These are phyloP conservation scores for Cercospora sojina DNA, from an alignment of 2,329 filamentous ascomycete genomes.

Conservation along the genomic window DNA sequence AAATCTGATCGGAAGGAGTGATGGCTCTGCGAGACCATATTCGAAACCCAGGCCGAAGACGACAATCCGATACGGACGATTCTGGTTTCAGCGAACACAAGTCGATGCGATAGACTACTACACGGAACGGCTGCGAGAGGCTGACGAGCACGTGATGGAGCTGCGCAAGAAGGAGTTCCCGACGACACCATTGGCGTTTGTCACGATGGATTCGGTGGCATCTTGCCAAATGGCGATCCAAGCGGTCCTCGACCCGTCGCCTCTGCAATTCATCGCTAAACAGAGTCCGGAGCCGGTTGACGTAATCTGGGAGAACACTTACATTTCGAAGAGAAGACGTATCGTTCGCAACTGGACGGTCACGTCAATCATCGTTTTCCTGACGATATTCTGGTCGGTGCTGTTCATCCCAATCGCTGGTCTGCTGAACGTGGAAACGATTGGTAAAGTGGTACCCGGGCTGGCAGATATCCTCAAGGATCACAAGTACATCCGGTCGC, in stretches of 20 bases:
- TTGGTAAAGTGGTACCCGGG: slow-evolving; percentile 68
- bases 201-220: slow-evolving; percentile 95
- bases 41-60: slow-evolving; percentile 61
- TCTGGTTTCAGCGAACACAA: slow-evolving; percentile 68
- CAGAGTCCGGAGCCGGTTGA: slow-evolving; percentile 85
- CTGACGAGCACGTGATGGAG: slow-evolving; percentile 71
- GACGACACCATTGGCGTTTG: slow-evolving; percentile 82
- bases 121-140: slow-evolving; percentile 73
- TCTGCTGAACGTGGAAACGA: slow-evolving; percentile 76
- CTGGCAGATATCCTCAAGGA: slow-evolving; percentile 66
- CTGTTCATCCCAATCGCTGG: slow-evolving; percentile 77
- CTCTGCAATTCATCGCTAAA: slow-evolving; percentile 80
- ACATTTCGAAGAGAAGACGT: slow-evolving; percentile 70
- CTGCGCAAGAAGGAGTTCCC: slow-evolving; percentile 74
- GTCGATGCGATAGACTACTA: slow-evolving; percentile 95
- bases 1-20: slow-evolving; percentile 21
- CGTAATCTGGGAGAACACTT: slow-evolving; percentile 94
- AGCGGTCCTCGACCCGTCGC: slow-evolving; percentile 85
- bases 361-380: slow-evolving; percentile 74
- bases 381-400: slow-evolving; percentile 86
- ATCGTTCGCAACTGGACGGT: slow-evolving; percentile 79
- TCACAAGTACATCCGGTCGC: slow-evolving; percentile 68
- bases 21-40: slow-evolving; percentile 47
- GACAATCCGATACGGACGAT: slow-evolving; percentile 74
- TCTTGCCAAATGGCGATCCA: slow-evolving; percentile 94